Base-by-base conservation (phyloP, 345 rosid species). In the Eucalyptus marginata region DNA sequence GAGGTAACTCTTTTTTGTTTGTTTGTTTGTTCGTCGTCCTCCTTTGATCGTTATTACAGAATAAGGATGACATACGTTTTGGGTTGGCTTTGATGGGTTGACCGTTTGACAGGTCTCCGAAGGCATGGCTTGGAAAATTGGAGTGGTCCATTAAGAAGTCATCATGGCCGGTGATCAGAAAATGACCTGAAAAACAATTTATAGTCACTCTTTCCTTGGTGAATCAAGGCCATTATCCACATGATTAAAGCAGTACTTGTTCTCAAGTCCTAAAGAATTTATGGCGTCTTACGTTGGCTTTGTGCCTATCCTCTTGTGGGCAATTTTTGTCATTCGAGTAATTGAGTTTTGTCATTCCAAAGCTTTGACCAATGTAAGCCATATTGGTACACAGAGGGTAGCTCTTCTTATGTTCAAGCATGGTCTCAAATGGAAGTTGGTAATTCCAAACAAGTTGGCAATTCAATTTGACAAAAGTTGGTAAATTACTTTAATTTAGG, bases 371-470 rank as follows among this genome's bases (percentile, higher is more conserved):
- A 64, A 49, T 49, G 7, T 43, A 17, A 62, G 58, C 46, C 49
- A 46, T 54, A 64, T 13, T 25, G 84, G 14, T 36, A 10, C 44
- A 5, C 59, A 66, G 47, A 87, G 84, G 18, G 88, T 29, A 16
- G 88, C 84, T 31, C 84, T 66, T 13, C 31, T 66, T 25, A 16
- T 66, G 52, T 47, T 87, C 84, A 64, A 31, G 46, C 88, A 20
- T n/a, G 59, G 84, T n/a, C 33, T 87, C 29, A 40, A 62, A 62
- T 27, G 33, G 31, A 62, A 62, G 68, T 62, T 29, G 17, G 15
- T 97, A 85, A 88, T 59, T 88, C 99, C 96, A 87, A 96, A 93
- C 93, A 96, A 89, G 52, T 96, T 96, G 71, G 93, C 93, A 89
- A 98, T 95, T 93, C 93, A 86, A 49, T 40, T 86, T 51, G 86